Base-by-base conservation (phyloP, 805 yeast species). In the Candida krabiensis region DNA sequence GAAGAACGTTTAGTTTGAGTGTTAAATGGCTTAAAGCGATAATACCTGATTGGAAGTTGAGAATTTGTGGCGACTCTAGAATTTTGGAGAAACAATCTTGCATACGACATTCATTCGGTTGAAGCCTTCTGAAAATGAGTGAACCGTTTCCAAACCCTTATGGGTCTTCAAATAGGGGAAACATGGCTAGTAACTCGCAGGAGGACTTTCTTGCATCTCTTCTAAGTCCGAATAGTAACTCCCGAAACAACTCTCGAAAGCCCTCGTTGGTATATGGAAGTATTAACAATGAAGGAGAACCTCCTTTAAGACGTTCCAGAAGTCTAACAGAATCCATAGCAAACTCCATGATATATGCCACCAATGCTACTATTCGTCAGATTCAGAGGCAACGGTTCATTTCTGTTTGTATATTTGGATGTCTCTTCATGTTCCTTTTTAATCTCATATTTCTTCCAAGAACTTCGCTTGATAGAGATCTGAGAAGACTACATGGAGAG, bases 401-500 rank as follows among this genome's bases (percentile, higher is more conserved):
- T 58, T 64, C 71, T 48, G 69, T 71, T 43, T 63, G 71, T 32
- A 55, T 66, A 0, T 54, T 77, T 16, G 85, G 86, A 1, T 43
- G 79, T 2, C 37, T 70, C 2, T 77, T 79, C 32, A 61, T 79
- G 24, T 53, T 77, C 12, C 67, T 75, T 2, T 79, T 85, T 55
- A 77, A 85, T 28, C 66, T 86, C 34, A 77, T 83, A 0, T 89
- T 89, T 56, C 67, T 88, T 12, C 96, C 96, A 2, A 62, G 96
- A 40, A 86, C 97, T 1, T 86, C 96, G 2, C 65, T 87, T 14
- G 78, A 84, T 34, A 67, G 96, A 47, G 96, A 90, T 60, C 77
- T 85, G 52, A 73, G 91, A 50, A 65, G 96, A 34, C 59, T 86
- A 47, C 86, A 87, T 60, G 80, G 82, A 22, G 71, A 79, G 24